Evolutionary conservation across 1,284 basidiomycete genomes (phyloP), one percentile per base, ranked within the genome.

Genomic region (Agroathelia rolfsii): DNA sequence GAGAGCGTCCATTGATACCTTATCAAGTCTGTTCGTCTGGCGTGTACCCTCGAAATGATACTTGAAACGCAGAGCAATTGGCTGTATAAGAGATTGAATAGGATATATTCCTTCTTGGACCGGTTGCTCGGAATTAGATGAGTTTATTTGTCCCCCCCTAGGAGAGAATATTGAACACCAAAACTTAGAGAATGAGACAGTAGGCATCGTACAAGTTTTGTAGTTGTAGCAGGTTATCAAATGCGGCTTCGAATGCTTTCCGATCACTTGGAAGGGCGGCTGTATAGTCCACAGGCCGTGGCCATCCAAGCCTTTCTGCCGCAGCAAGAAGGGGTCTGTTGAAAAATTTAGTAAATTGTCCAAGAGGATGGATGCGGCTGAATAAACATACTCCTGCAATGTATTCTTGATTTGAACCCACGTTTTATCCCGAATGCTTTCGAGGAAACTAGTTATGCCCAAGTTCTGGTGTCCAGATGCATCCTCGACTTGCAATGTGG

Each of bases 21-120:
- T 98, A 61, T 97, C 94, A 5, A 94, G 58, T 30, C 89, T 71
- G 55, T 96, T 98, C 0, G 94, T 98, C 40, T 79, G 72, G 21
- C 88, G 67, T 9, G 72, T 66, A 0, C 85, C 77, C 41, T 96
- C 90, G 47, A 98, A 98, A 50, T 99, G 95, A 53, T 86, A 99
- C 46, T 84, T 87, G 66, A 97, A 98, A 14, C 94, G 75, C 28
- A 90, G 60, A 2, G 84, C 68, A 29, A 98, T 69, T 0, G 92
- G 87, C 36, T 81, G 74, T 2, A 90, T 68, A n/a, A 98, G 71
- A 1, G 85, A 80, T 48, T 88, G 78, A 6, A 96, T 51, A 2
- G 92, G 73, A 53, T 90, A 86, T 32, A 90, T 50, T 1, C 79
- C 72, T 36, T 69, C 61, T 34, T 61, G 64, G 39, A 60, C 55